Evolutionary conservation across 768 basidiomycete genomes (phyloP), one percentile per base, ranked within the genome.

Genomic region (Coprinopsis sp.): DNA sequence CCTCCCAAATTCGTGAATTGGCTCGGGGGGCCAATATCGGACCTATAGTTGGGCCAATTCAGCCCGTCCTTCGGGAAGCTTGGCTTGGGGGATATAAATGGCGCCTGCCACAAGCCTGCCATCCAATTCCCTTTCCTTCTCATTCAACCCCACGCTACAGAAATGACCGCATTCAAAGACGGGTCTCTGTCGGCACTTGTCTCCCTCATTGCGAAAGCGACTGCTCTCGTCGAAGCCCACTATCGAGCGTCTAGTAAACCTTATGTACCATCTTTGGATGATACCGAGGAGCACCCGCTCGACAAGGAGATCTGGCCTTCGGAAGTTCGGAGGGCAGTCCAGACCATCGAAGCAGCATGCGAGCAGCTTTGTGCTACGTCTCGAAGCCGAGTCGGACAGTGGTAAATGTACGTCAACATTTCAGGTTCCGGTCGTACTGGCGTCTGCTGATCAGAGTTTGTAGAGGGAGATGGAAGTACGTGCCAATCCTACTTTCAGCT

Each of bases 261-360:
- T 5, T 54, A 54, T 31, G 56, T 64, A 6, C 60, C 62, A 4
- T 58, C 57, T 11, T 59, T 76, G 12, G 63, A 72, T 39, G 63
- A 63, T 21, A 57, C 57, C 0, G 52, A 46, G 14, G 57, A 53
- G 30, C 65, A 69, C 27, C 67, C 69, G 1, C 56, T 74, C 39
- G 71, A 72, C 34, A 46, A 46, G 3, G 55, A 54, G 8, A 47
- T 58, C 12, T 46, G 50, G 5, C 54, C 54, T 27, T 47, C 57
- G n/a, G 59, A 55, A 22, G 49, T 69, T 8, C 56, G 56, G 22
- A 57, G 58, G 30, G 64, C 63, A 3, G 55, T 69, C 21, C 58
- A 62, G 29, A 61, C 51, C 5, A 61, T 69, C 12, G 65, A 67
- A 50, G 65, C 58, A 4, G 67, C 67, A 6, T 67, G 65, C 42